Base-by-base conservation (phyloP, 108 stramenopile species). In the Tribonema minus region DNA sequence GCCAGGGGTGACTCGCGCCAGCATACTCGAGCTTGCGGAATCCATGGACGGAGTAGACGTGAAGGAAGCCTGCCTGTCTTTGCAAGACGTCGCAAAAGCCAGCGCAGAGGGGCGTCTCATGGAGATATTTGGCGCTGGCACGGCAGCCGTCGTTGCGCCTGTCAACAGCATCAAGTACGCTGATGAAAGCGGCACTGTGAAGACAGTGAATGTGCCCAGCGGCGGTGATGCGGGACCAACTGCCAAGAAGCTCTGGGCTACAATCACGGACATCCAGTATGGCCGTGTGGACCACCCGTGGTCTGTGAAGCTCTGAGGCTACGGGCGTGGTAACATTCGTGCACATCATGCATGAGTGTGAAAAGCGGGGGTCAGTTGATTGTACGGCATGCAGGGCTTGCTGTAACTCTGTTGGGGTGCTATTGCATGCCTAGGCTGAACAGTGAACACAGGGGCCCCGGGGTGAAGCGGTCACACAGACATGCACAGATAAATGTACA, bases 121-220 rank as follows among this genome's bases (percentile, higher is more conserved):
- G n/a, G 96, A 97, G 86, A 91, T 88, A 6, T 97, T 97, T 84
- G 96, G 96, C 58, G 90, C 92, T 0, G 96, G 96, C 15, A 97
- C 96, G 7, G 96, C 96, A 15, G 94, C 92, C 0, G 93, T 95
- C 0, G 91, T 97, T 25, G 85, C 91, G n/a, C 96, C 96, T 25
- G 87, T 95, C 37, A 82, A 84, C 26, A 61, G 76, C 59, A 92
- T 96, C 67, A 72, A 91, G 64, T 92, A 92, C 86, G 20, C 9
- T 54, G 46, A 54, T 54, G 46, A 9, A 15, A 54, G 46, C 20
- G 46, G 46, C 20, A 54, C 46, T 15, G 46, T 54, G 15, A 54
- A 54, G 46, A 54, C 46, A 54, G 20, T 54, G 20, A 54, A 64
- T 32, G 78, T 80, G 61, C 39, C 67, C 34, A 61, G 37, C 40